phyloP scores from a whole-genome alignment of 805 yeast species.

The Jamesozyma hellenica region DNA sequence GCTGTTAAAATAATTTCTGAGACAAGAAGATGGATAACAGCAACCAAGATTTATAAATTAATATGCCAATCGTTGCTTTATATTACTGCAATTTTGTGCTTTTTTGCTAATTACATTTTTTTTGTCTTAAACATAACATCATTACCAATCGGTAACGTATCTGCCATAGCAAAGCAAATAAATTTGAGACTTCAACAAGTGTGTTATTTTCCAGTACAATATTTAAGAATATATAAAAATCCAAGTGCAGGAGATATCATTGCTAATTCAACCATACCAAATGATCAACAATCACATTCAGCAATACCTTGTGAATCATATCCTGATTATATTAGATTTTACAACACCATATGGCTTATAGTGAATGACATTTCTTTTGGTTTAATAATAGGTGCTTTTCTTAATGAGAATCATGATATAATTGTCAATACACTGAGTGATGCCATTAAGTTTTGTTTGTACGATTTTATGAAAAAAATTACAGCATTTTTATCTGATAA shows the following conservation, averaged over 20 bases:
- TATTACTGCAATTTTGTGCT: slow-evolving; percentile 6
- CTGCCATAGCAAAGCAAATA: slow-evolving; percentile 66
- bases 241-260: slow-evolving; percentile 7
- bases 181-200: slow-evolving; percentile 70
- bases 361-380: slow-evolving; percentile 78
- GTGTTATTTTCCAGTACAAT: slow-evolving; percentile 72
- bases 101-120: slow-evolving; percentile 12
- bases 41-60: background rate
- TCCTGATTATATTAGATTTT: slow-evolving; percentile 63
- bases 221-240: slow-evolving; percentile 38
- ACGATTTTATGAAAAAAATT: slow-evolving; percentile 36
- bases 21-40: slow-evolving; percentile 1
- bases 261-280: slow-evolving; percentile 7
- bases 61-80: slow-evolving; percentile 3
- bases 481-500: slow-evolving; percentile 73
- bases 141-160: slow-evolving; percentile 24
- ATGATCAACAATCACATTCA: slow-evolving; percentile 10
- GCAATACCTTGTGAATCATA: slow-evolving; percentile 36
- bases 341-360: slow-evolving; percentile 82
- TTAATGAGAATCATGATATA: slow-evolving; percentile 32
- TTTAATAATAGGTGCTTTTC: slow-evolving; percentile 40
- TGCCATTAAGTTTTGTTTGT: slow-evolving; percentile 18
- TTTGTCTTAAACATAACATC: slow-evolving; percentile 10
- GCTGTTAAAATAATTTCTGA: background rate
- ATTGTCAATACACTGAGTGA: slow-evolving; percentile 31